A percentile compares a stretch with the other conserved stretches of the same genome.
phyloP scores from a whole-genome alignment of 306 rosid genomes.

The Gleditsia sinensis region DNA sequence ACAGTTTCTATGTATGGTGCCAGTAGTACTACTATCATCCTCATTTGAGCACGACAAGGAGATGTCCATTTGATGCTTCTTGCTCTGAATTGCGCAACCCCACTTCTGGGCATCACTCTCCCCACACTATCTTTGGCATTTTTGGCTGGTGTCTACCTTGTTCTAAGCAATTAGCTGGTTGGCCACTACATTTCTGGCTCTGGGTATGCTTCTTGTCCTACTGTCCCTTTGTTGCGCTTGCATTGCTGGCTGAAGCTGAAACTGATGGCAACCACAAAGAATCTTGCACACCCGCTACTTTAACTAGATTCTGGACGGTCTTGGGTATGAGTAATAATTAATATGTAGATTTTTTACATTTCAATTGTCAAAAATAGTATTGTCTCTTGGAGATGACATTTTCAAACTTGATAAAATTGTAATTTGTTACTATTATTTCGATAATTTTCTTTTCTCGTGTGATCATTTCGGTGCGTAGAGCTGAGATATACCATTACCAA shows the following conservation, averaged over 20 bases:
- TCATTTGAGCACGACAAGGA: slow-evolving; percentile 41
- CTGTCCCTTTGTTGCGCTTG: slow-evolving; percentile 7
- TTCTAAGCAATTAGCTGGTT: slow-evolving; percentile 31
- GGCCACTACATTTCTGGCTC: slow-evolving; percentile 2
- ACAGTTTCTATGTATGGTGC: slow-evolving; percentile 41
- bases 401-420: no score
- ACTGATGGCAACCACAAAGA: no score
- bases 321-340: no score
- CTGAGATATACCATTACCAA: no score
- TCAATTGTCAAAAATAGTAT: no score
- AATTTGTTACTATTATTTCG: no score
- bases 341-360: no score
- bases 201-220: background rate
- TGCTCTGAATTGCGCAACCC: background rate
- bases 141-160: slow-evolving; percentile 38
- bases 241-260: background rate
- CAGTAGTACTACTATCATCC: slow-evolving; percentile 27
- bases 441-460: no score
- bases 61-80: background rate
- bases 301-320: no score
- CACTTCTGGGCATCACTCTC: slow-evolving; percentile 36
- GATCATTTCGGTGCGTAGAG: no score
- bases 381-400: no score
- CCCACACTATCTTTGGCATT: slow-evolving; percentile 33
- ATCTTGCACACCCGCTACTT: no score